These are phyloP conservation scores for Pyrenophora graminea DNA, from an alignment of 2,329 filamentous ascomycete genomes.

Conservation along the genomic window DNA sequence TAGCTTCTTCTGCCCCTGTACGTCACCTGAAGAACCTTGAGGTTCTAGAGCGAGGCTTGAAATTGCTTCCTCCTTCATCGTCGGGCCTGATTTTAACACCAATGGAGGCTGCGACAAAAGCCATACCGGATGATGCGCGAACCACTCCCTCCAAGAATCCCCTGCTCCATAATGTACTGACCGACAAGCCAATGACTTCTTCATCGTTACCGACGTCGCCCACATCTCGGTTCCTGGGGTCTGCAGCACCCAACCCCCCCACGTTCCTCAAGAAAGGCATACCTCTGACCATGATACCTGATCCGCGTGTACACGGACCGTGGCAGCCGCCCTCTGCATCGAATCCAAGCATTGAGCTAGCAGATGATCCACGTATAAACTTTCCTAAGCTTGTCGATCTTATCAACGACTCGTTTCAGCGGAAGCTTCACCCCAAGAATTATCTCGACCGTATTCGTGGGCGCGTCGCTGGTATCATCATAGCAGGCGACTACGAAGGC, in stretches of 20 bases:
- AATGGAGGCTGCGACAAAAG: constrained; percentile 70
- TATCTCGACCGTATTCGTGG: constrained; percentile 81
- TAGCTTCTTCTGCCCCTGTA: constrained; percentile 22
- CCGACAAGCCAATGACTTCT: constrained; percentile 90
- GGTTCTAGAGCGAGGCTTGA: constrained; percentile 70
- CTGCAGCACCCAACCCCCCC: constrained; percentile 57
- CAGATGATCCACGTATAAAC: constrained; percentile 76
- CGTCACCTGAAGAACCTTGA: constrained; percentile 72
- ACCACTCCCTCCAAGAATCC: constrained; percentile 74
- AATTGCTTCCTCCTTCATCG: constrained; percentile 78
- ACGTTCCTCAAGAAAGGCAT: constrained; percentile 92
- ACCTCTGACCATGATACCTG: constrained; percentile 81
- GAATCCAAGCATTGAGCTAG: constrained; percentile 67
- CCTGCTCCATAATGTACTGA: constrained; percentile 91
- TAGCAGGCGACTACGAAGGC: constrained; percentile 95
- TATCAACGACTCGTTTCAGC: constrained; percentile 90
- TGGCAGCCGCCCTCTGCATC: constrained; percentile 71
- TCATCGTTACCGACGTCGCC: constrained; percentile 75
- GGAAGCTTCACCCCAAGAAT: constrained; percentile 79
- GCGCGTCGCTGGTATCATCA: constrained; percentile 86
- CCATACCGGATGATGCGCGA: constrained; percentile 51
- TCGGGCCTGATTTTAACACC: constrained; percentile 91
- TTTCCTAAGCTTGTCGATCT: constrained; percentile 79
- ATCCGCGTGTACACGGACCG: constrained; percentile 61
- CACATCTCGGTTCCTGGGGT: constrained; percentile 33